Evolutionary conservation across 106 monocot species (phyloP), one percentile per base, ranked within the genome.

Genomic region (Dendrobium chrysotoxum): DNA sequence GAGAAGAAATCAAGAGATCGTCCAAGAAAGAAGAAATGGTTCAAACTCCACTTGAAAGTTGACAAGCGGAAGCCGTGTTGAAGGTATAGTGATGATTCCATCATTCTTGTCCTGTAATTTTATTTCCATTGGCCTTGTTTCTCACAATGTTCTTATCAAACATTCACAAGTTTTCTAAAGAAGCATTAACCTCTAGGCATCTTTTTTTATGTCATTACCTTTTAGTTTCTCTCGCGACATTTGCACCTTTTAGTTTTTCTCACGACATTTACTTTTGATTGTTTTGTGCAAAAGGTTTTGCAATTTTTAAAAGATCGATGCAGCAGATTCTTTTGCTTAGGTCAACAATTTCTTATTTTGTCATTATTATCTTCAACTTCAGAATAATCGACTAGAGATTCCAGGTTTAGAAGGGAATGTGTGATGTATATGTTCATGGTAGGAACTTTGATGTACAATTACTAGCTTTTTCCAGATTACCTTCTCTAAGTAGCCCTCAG

Each of bases 1-100:
- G 82, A 77, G 25, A 92, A 91, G 28, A 91, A 86, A 80, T 83
- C 84, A 44, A 86, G 81, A 57, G 86, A 93, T 13, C 83, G 89
- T 20, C 38, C 77, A 1, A 90, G 80, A 79, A 92, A 81, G 77
- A 96, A 89, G 82, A 95, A 87, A 86, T 99, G 98, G 98, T 99
- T 89, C 81, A 91, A 93, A 42, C 80, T 91, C 71, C 89, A 80
- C 79, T 75, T 95, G 76, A 89, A 92, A 75, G 72, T 88, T 58
- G 92, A 91, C 75, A 93, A 88, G 81, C 88, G 79, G 81, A 90
- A 87, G 72, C 88, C 92, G 10, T 95, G 95, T 40, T 99, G 84
- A 96, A 39, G 54, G 28, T 74, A 74, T 7, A 4, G 13, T 20
- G 6, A 40, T 20, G 41, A 21, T 74, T 16, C 40, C 41, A 7